These are phyloP conservation scores for Paraphysoderma sedebokerense DNA, from an alignment of 371 early-diverging fungal genomes.

Conservation along the genomic window DNA sequence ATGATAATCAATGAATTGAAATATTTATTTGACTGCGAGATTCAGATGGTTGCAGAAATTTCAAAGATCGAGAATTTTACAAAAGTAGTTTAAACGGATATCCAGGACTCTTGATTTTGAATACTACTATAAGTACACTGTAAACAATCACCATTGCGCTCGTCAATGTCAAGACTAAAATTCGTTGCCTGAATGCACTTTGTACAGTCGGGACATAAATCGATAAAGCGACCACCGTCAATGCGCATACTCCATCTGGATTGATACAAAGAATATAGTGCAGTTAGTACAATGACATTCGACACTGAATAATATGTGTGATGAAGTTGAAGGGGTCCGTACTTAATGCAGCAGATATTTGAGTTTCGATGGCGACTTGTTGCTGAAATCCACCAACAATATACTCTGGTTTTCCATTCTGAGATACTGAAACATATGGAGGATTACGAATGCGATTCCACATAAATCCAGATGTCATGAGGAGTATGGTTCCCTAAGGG, in stretches of 20 bases:
- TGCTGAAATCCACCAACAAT: constrained; percentile 52
- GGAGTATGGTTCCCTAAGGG: constrained; percentile 33
- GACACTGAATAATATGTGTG: not conserved
- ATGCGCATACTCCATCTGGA: not conserved
- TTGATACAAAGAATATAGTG: no score
- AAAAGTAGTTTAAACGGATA: constrained; percentile 60
- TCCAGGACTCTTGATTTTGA: constrained; percentile 48
- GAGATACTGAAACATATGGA: constrained; percentile 37
- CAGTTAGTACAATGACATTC: no score
- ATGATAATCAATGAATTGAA: no score
- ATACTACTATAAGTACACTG: constrained; percentile 40
- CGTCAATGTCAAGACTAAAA: constrained; percentile 31
- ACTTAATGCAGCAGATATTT: constrained; percentile 59
- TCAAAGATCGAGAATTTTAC: no score
- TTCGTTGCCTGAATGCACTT: constrained; percentile 21
- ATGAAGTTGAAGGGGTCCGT: constrained; percentile 12
- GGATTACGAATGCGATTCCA: constrained; percentile 74
- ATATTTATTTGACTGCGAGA: no score
- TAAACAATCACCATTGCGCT: constrained; percentile 34
- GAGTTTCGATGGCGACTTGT: constrained; percentile 60
- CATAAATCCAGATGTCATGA: constrained; percentile 73
- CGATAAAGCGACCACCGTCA: constrained; percentile 2
- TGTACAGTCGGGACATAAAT: constrained; percentile 18
- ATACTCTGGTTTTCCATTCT: constrained; percentile 39
- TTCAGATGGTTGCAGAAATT: no score